Evolutionary conservation across 1,139 yeast genomes (phyloP).

Genomic region (Saccharomyces uvarum): DNA sequence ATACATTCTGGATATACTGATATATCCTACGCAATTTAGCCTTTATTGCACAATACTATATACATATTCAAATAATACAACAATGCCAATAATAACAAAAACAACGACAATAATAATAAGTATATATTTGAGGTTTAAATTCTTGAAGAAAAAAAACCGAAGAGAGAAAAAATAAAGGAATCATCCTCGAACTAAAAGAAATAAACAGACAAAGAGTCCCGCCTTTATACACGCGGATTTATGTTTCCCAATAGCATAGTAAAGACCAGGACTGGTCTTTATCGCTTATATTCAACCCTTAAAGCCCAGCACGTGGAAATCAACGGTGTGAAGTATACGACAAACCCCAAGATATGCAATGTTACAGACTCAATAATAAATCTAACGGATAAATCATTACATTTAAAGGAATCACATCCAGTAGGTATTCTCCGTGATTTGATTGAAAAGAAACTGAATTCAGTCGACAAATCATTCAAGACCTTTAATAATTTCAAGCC

Average conservation of each 20-base stretch:
- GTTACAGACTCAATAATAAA: slow-evolving; percentile 67
- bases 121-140: not conserved
- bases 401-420: slow-evolving; percentile 72
- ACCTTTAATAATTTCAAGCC: slow-evolving; percentile 72
- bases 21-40: not conserved
- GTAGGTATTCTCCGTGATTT: slow-evolving; percentile 75
- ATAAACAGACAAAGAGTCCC: not conserved
- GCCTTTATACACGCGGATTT: not conserved
- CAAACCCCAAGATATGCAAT: slow-evolving; percentile 74
- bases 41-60: not conserved
- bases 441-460: slow-evolving; percentile 59
- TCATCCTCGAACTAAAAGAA: not conserved
- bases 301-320: slow-evolving; percentile 26
- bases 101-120: not conserved
- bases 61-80: not conserved
- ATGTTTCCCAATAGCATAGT: not conserved
- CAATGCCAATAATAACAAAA: not conserved
- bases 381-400: slow-evolving; percentile 66
- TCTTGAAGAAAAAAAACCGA: not conserved
- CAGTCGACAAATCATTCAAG: slow-evolving; percentile 60
- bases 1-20: slow-evolving; percentile 11
- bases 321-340: slow-evolving; percentile 45
- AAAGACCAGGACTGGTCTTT: not conserved
- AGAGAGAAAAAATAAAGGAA: not conserved
- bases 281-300: not conserved